phyloP scores from a whole-genome alignment of 1,139 yeast genomes.

The Wickerhamiella infanticola region DNA sequence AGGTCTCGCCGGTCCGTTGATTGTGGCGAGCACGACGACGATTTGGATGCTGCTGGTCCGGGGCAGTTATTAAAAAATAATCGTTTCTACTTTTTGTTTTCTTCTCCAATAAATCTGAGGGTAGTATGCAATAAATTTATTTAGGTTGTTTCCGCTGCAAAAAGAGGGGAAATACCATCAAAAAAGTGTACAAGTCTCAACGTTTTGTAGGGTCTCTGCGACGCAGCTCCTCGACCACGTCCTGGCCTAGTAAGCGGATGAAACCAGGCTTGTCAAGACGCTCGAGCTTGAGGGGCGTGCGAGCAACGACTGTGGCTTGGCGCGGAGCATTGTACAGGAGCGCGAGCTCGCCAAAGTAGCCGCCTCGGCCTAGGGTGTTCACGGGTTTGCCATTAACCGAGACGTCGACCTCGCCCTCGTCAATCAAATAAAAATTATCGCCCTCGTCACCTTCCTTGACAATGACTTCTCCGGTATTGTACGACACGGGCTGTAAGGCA shows the following conservation, averaged over 20 bases:
- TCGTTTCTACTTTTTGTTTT: neutral
- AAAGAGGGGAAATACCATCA: neutral
- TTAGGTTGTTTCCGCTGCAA: no score
- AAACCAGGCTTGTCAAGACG: constrained; percentile 85
- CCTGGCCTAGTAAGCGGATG: constrained; percentile 87
- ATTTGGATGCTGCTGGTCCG: constrained; percentile 34
- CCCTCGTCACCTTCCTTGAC: constrained; percentile 85
- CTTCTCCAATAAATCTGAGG: no score
- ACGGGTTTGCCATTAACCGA: constrained; percentile 40
- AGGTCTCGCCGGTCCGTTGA: constrained; percentile 77
- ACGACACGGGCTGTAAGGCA: constrained; percentile 70
- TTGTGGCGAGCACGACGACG: constrained; percentile 35
- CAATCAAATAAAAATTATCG: constrained; percentile 80
- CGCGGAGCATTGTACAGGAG: constrained; percentile 81
- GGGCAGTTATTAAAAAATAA: neutral
- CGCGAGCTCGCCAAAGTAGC: constrained; percentile 93
- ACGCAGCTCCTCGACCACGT: constrained; percentile 33
- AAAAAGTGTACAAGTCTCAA: neutral
- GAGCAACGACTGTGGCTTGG: constrained; percentile 83
- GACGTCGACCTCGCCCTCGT: constrained; percentile 73
- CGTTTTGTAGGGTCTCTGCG: constrained; percentile 13
- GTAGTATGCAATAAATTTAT: no score
- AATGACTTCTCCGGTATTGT: constrained; percentile 56
- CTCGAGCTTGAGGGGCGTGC: constrained; percentile 66
- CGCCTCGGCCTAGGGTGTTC: constrained; percentile 56